phyloP scores from a whole-genome alignment of 148 eudicot species.

The Silene conica region DNA sequence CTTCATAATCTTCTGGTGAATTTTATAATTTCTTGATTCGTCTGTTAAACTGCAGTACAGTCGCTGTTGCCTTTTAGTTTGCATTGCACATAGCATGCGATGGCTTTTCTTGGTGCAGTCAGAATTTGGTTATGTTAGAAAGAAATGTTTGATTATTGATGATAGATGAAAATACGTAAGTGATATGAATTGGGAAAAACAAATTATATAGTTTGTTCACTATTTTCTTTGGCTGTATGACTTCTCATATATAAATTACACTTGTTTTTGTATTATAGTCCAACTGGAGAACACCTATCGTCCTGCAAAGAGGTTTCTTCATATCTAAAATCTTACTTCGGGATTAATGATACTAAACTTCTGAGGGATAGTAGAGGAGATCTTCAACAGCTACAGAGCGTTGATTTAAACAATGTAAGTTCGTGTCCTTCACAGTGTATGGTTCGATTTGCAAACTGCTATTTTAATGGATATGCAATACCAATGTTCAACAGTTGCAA shows the following conservation, averaged over 20 bases:
- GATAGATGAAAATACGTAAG: background rate
- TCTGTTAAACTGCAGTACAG: background rate
- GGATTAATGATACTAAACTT: slow-evolving; percentile 29
- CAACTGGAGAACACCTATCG: slow-evolving; percentile 57
- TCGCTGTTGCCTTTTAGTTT: slow-evolving; percentile 2
- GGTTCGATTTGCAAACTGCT: slow-evolving; percentile 12
- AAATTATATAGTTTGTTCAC: background rate
- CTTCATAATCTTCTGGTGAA: background rate
- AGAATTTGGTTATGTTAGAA: background rate
- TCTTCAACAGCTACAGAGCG: slow-evolving; percentile 26
- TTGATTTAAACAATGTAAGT: slow-evolving; percentile 38
- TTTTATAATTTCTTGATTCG: background rate
- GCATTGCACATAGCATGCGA: background rate
- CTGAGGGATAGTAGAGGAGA: slow-evolving; percentile 34
- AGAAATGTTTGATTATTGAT: background rate
- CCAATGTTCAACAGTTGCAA: slow-evolving; percentile 28
- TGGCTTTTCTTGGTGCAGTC: slow-evolving; percentile 1
- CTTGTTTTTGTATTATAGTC: slow-evolving; percentile 34
- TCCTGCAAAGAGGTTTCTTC: slow-evolving; percentile 61
- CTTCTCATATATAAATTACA: background rate
- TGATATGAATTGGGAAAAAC: background rate
- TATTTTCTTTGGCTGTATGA: background rate
- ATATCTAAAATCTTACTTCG: slow-evolving; percentile 47
- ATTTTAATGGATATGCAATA: slow-evolving; percentile 16
- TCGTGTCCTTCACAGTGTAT: background rate